These are phyloP conservation scores for Heteromeles arbutifolia DNA, from an alignment of 306 rosid genomes.

Conservation along the genomic window DNA sequence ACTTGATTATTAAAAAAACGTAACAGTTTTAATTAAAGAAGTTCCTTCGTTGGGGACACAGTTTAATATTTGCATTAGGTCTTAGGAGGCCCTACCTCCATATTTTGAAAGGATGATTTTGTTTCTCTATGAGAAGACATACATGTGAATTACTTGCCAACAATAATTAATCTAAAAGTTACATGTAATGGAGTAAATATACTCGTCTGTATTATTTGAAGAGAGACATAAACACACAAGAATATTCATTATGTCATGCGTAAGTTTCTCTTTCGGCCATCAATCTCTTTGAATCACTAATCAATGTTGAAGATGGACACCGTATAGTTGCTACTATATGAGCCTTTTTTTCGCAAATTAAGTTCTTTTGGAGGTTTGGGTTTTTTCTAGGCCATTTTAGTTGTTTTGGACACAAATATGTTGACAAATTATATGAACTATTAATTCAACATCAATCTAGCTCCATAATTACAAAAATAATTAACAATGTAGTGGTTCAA, in stretches of 20 bases:
- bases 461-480: not conserved
- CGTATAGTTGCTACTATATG: not conserved
- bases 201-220: not conserved
- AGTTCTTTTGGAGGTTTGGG: not conserved
- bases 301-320: not conserved
- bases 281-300: no score
- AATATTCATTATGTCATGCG: not conserved
- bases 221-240: not conserved
- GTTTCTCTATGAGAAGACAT: not conserved
- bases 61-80: conserved; percentile 28
- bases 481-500: not conserved
- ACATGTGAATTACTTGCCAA: not conserved
- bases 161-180: no score
- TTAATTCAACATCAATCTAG: not conserved
- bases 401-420: not conserved
- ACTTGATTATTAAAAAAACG: conserved; percentile 37
- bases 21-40: conserved; percentile 21
- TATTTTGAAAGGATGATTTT: conserved; percentile 25
- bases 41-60: conserved; percentile 39
- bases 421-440: not conserved
- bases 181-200: no score
- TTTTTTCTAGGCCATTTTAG: not conserved
- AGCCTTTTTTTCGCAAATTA: not conserved
- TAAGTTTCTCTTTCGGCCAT: no score
- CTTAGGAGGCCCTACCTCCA: conserved; percentile 41